Evolutionary conservation across 345 rosid genomes (phyloP).

Genomic region (Streptanthus diversifolius): DNA sequence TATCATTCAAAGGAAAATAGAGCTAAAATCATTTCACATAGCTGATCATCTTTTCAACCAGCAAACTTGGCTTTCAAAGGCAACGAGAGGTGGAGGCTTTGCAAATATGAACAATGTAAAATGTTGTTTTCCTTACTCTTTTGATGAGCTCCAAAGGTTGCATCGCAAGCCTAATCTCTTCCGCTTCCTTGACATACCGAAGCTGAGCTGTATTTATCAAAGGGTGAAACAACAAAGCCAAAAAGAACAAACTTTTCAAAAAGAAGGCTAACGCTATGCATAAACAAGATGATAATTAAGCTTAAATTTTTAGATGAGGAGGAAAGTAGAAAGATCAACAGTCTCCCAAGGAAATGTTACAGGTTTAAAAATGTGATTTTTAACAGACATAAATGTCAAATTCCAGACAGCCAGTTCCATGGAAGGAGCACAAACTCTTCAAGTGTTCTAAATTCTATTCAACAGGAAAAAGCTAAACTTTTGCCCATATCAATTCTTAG

Average conservation of each 20-base stretch:
- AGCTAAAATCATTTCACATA: not conserved
- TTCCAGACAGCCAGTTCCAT: not conserved
- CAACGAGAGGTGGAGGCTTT: not conserved
- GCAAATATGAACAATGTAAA: not conserved
- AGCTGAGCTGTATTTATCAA: conserved; percentile 49
- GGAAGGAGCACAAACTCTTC: not conserved
- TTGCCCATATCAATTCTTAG: not conserved
- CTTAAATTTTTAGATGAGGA: not conserved
- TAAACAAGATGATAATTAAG: not conserved
- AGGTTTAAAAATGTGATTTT: not conserved
- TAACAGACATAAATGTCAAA: not conserved
- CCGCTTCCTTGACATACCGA: conserved; percentile 64
- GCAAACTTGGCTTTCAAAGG: not conserved
- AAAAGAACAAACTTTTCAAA: not conserved
- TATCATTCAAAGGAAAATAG: conserved; percentile 23
- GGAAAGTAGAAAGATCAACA: not conserved
- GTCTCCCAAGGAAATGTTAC: not conserved
- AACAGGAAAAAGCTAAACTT: not conserved
- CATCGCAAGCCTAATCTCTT: conserved; percentile 78
- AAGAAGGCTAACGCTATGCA: not conserved
- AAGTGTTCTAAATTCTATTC: not conserved
- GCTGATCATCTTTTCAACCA: not conserved
- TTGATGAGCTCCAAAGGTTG: conserved; percentile 79
- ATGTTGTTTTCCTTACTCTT: conserved; percentile 43
- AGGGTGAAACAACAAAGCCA: not conserved